Evolutionary conservation across 2,329 filamentous ascomycete genomes (phyloP).

Genomic region (Hortaea werneckii): DNA sequence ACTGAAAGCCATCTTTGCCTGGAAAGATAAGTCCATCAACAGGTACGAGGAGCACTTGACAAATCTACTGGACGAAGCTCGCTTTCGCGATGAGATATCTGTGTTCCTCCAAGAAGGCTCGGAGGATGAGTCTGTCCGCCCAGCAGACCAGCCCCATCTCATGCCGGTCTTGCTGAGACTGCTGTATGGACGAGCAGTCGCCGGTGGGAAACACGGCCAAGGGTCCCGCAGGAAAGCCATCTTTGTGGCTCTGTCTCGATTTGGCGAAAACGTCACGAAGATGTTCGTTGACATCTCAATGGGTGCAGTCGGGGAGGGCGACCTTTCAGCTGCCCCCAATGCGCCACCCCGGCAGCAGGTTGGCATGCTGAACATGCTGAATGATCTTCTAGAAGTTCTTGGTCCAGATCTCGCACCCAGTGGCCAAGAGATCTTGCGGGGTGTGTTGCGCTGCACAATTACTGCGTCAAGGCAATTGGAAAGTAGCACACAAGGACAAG

Average conservation of each 20-base stretch:
- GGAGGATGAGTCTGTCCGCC: slow-evolving; percentile 59
- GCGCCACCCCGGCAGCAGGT: slow-evolving; percentile 60
- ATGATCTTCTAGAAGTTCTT: slow-evolving; percentile 75
- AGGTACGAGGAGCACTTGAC: slow-evolving; percentile 77
- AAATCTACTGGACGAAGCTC: slow-evolving; percentile 78
- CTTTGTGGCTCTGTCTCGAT: slow-evolving; percentile 68
- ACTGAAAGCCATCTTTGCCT: slow-evolving; percentile 74
- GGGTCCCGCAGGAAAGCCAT: slow-evolving; percentile 64
- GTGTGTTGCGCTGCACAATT: slow-evolving; percentile 64
- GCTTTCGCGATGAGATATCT: slow-evolving; percentile 89
- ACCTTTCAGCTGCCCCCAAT: neutral
- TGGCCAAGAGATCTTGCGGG: slow-evolving; percentile 58
- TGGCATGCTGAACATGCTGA: slow-evolving; percentile 84
- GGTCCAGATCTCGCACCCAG: slow-evolving; percentile 63
- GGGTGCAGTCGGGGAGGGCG: slow-evolving; percentile 34
- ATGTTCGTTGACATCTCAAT: slow-evolving; percentile 75
- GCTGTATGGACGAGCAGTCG: slow-evolving; percentile 80
- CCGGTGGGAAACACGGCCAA: slow-evolving; percentile 69
- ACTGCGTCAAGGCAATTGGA: slow-evolving; percentile 27
- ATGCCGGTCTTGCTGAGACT: slow-evolving; percentile 82
- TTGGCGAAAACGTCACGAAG: slow-evolving; percentile 64
- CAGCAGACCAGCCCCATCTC: slow-evolving; percentile 59
- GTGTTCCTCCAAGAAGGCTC: slow-evolving; percentile 52
- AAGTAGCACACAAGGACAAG: slow-evolving; percentile 19
- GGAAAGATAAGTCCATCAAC: slow-evolving; percentile 69